Conservation (phyloP, 75 land plant genomes). For the Selaginella moellendorffii region DNA sequence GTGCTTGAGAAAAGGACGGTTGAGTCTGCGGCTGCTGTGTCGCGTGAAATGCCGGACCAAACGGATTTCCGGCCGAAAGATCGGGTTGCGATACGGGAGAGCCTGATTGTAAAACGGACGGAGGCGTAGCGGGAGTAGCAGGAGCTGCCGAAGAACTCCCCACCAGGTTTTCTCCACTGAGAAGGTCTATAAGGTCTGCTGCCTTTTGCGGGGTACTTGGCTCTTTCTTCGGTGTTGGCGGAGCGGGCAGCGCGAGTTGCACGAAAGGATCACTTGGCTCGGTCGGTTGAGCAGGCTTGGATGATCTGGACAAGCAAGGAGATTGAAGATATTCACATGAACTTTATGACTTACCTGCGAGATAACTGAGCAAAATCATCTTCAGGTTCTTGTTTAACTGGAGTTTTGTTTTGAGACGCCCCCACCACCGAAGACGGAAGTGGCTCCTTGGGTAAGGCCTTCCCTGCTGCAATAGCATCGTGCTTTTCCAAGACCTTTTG, state of each 20-base stretch:
- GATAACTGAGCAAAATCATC: conserved; percentile 61
- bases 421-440: too few species aligned
- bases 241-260: neutral
- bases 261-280: neutral
- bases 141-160: neutral
- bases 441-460: neutral
- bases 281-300: neutral
- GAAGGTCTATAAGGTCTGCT: neutral
- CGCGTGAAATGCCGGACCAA: neutral
- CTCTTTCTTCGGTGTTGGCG: neutral
- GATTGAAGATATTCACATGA: neutral
- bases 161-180: neutral
- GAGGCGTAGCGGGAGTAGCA: neutral
- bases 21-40: neutral
- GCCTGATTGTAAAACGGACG: too few species aligned
- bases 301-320: neutral
- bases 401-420: conserved; percentile 19
- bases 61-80: neutral
- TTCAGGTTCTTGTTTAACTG: conserved; percentile 32
- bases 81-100: neutral
- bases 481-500: neutral
- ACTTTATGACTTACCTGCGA: conserved; percentile 42
- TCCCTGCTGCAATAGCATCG: neutral
- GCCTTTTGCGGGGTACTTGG: neutral
- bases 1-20: too few species aligned